Evolutionary conservation across 2,329 filamentous ascomycete genomes (phyloP).

Genomic region (Dactylonectria estremocensis): DNA sequence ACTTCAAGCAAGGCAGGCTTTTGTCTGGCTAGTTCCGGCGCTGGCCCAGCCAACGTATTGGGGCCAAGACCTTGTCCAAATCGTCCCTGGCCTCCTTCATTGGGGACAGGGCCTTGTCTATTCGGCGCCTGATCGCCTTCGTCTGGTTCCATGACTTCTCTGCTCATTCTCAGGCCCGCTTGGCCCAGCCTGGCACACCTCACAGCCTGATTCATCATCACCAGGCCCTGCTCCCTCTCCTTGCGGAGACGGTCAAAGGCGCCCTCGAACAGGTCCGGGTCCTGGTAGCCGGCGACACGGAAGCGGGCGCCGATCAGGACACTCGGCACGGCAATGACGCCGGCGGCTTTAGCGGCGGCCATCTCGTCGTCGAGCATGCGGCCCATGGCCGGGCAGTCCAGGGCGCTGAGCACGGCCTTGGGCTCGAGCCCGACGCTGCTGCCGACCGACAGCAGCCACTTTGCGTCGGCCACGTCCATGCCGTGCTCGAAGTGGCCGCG

Average conservation of each 20-base stretch:
- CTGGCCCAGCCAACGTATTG: too few relatives aligned
- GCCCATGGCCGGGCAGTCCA: conserved; percentile 50
- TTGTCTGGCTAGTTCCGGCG: too few relatives aligned
- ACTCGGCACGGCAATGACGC: conserved; percentile 78
- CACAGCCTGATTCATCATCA: neutral
- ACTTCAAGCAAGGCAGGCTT: too few relatives aligned
- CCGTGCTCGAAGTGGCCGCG: conserved; percentile 59
- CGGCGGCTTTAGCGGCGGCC: conserved; percentile 46
- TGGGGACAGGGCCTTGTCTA: neutral
- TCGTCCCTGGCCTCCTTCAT: neutral
- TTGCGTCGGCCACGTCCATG: conserved; percentile 58
- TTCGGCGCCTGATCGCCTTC: too few relatives aligned
- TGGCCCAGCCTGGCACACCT: neutral
- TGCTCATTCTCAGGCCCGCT: neutral
- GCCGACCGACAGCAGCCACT: conserved; percentile 57
- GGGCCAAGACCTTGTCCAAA: neutral
- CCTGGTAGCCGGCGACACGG: conserved; percentile 80
- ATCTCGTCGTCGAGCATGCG: conserved; percentile 52
- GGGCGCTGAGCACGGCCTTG: conserved; percentile 46
- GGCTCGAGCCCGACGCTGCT: conserved; percentile 49
- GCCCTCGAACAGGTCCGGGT: conserved; percentile 74
- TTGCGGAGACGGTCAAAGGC: conserved; percentile 73
- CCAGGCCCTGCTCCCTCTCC: conserved; percentile 11
- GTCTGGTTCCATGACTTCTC: neutral
- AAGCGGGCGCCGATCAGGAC: conserved; percentile 80